These are phyloP conservation scores for Scleroderma bovista DNA, from an alignment of 768 basidiomycete species.

Conservation along the genomic window DNA sequence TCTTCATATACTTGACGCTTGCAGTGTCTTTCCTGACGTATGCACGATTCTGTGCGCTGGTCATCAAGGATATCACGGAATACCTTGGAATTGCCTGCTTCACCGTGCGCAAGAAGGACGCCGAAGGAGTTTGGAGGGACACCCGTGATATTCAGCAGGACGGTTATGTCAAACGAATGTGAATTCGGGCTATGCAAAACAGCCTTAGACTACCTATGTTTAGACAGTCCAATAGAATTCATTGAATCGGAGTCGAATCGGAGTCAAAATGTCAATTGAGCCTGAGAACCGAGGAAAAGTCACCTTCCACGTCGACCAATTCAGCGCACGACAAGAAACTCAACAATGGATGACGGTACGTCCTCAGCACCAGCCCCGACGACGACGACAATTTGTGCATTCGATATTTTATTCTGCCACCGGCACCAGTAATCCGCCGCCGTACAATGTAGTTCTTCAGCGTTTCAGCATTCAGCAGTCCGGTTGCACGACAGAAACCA, in stretches of 20 bases:
- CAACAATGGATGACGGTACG: conserved; percentile 71
- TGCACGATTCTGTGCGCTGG: conserved; percentile 72
- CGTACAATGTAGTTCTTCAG: conserved; percentile 25
- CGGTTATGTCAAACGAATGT: conserved; percentile 17
- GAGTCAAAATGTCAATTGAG: too few species aligned
- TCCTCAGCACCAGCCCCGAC: conserved; percentile 73
- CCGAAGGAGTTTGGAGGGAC: conserved; percentile 53
- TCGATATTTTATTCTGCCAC: conserved; percentile 37
- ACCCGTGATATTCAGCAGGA: conserved; percentile 25
- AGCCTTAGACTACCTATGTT: too few species aligned
- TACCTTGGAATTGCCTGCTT: conserved; percentile 94
- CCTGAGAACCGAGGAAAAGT: too few species aligned
- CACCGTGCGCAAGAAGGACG: conserved; percentile 82
- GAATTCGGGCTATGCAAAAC: neutral
- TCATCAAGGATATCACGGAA: conserved; percentile 84
- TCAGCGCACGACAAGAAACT: conserved; percentile 22
- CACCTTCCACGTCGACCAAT: conserved; percentile 13
- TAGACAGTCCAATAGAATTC: too few species aligned
- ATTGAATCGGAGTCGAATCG: too few species aligned
- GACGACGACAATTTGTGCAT: conserved; percentile 48
- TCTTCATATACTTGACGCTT: conserved; percentile 72
- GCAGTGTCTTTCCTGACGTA: conserved; percentile 65
- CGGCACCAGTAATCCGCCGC: conserved; percentile 25
- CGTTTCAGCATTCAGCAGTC: conserved; percentile 29
- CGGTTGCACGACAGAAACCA: conserved; percentile 24